Conservation (phyloP, 2,329 filamentous ascomycete genomes). For the Xylaria sp. region DNA sequence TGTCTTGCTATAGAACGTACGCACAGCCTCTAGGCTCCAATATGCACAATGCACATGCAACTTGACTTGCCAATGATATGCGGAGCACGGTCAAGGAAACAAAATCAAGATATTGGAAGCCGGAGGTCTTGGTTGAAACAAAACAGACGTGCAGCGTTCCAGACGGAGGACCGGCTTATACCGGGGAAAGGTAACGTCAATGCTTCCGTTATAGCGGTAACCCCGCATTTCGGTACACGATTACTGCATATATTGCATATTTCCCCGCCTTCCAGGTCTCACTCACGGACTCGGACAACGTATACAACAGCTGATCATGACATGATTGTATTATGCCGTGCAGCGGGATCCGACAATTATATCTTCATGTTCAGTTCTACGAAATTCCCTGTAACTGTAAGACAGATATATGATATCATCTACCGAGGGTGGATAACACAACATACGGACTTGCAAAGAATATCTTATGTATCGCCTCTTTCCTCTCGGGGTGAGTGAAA, state of each 20-base stretch:
- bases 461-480: not conserved
- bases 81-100: not conserved
- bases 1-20: not conserved
- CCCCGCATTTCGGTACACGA: too few relatives aligned
- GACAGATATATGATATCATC: not conserved
- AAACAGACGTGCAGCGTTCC: not conserved
- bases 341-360: not conserved
- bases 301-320: conserved; percentile 25
- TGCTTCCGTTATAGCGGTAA: conserved; percentile 17
- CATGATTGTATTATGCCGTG: conserved; percentile 9
- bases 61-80: conserved; percentile 13
- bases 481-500: not conserved
- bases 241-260: not conserved
- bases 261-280: conserved; percentile 1
- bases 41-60: conserved; percentile 1
- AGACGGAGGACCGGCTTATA: not conserved
- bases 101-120: not conserved
- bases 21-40: not conserved
- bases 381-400: not conserved
- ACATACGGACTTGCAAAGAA: not conserved
- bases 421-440: not conserved
- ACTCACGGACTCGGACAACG: not conserved
- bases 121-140: not conserved
- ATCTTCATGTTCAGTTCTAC: not conserved
- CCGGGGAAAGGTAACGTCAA: not conserved